Conservation (phyloP, 345 rosid genomes). For the Geranium brycei region DNA sequence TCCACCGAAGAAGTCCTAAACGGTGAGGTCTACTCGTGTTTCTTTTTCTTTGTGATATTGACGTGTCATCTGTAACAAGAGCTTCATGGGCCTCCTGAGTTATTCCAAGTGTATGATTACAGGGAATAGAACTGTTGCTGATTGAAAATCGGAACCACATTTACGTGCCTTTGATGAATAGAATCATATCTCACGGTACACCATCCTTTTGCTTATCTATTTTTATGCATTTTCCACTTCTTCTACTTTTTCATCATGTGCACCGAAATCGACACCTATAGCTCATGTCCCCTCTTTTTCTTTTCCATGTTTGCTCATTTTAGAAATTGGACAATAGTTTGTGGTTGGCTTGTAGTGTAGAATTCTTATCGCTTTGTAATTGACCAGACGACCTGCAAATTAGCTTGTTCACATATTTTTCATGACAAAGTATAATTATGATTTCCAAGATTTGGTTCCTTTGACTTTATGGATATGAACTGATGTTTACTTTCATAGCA, state of each 20-base stretch:
- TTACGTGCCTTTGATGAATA: neutral
- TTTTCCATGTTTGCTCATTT: no score
- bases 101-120: no score
- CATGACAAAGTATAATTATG: neutral
- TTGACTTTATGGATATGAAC: neutral
- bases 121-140: no score
- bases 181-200: neutral
- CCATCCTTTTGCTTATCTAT: neutral
- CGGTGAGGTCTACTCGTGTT: neutral
- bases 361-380: neutral
- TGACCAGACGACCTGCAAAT: neutral
- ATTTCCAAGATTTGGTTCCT: neutral
- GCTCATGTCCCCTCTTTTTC: no score
- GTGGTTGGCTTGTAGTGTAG: neutral
- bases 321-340: neutral
- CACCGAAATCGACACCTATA: neutral
- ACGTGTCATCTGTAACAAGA: neutral
- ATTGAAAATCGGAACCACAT: no score
- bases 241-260: neutral
- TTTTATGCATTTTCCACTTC: no score
- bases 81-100: neutral
- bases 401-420: neutral
- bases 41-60: neutral
- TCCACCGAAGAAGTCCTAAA: neutral
- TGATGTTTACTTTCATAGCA: neutral